phyloP scores from a whole-genome alignment of 2,329 filamentous ascomycete genomes.

The Ceratocystis lukuohia region DNA sequence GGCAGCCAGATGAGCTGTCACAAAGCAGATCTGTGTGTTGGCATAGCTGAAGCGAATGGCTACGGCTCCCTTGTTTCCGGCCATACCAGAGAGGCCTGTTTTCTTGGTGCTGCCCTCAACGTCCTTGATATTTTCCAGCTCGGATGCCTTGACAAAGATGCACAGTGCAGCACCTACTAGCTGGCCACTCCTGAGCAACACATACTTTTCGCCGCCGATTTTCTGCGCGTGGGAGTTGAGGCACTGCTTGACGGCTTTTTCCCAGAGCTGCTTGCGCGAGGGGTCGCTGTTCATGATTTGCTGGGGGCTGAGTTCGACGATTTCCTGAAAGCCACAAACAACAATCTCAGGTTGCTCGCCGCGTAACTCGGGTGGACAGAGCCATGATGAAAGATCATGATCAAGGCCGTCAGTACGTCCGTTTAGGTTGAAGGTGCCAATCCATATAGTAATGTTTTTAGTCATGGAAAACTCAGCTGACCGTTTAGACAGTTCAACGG shows the following conservation, averaged over 20 bases:
- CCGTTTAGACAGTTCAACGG: conserved; percentile 56
- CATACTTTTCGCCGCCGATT: conserved; percentile 62
- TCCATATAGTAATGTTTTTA: conserved; percentile 59
- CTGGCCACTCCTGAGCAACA: conserved; percentile 80
- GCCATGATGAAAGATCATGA: conserved; percentile 72
- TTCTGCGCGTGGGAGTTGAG: conserved; percentile 58
- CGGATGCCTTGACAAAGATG: conserved; percentile 73
- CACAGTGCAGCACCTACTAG: conserved; percentile 87
- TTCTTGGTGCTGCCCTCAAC: conserved; percentile 95
- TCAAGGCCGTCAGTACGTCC: conserved; percentile 66
- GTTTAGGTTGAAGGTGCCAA: conserved; percentile 91
- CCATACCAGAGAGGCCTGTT: conserved; percentile 86
- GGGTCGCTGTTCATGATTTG: conserved; percentile 99
- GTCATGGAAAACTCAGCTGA: conserved; percentile 61
- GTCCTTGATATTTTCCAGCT: conserved; percentile 75
- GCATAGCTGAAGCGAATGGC: conserved; percentile 92
- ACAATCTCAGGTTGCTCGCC: conserved; percentile 67
- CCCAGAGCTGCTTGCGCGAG: conserved; percentile 71
- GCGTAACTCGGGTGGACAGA: conserved; percentile 50
- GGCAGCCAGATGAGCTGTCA: conserved; percentile 90
- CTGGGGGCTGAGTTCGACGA: conserved; percentile 92
- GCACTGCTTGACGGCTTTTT: conserved; percentile 61
- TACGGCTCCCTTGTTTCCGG: conserved; percentile 94
- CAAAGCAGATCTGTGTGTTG: conserved; percentile 83
- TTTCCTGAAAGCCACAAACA: conserved; percentile 90